Conservation (phyloP, 805 yeast genomes). For the Clavispora asparagi region DNA sequence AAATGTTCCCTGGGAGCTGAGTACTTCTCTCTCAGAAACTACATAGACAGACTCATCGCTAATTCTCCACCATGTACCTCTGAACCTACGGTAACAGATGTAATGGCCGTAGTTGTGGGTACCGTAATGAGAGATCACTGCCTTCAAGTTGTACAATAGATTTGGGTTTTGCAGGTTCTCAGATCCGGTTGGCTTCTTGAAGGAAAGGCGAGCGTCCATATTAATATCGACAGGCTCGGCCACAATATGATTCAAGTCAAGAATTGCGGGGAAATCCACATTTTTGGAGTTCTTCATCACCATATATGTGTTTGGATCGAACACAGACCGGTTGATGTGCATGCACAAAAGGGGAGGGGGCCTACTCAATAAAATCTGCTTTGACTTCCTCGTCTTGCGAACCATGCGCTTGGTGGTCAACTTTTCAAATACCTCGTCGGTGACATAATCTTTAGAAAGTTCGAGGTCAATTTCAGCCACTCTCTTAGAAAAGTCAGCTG, state of each 20-base stretch:
- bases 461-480: slow-evolving; percentile 37
- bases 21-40: slow-evolving; percentile 75
- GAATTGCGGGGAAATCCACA: slow-evolving; percentile 66
- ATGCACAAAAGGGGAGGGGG: slow-evolving; percentile 81
- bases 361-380: slow-evolving; percentile 72
- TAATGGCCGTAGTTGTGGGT: slow-evolving; percentile 98
- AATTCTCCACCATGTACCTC: slow-evolving; percentile 94
- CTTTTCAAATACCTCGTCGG: slow-evolving; percentile 71
- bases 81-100: slow-evolving; percentile 73
- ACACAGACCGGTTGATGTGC: slow-evolving; percentile 90
- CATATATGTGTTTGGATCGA: slow-evolving; percentile 79
- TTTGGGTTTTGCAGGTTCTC: slow-evolving; percentile 8
- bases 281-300: slow-evolving; percentile 80
- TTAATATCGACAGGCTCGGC: slow-evolving; percentile 67
- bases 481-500: slow-evolving; percentile 25
- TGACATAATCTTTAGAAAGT: slow-evolving; percentile 60
- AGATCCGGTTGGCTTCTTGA: slow-evolving; percentile 51
- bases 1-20: slow-evolving; percentile 79
- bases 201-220: slow-evolving; percentile 72
- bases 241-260: slow-evolving; percentile 66
- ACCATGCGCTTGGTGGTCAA: slow-evolving; percentile 72
- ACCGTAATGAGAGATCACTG: slow-evolving; percentile 90
- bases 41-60: slow-evolving; percentile 85
- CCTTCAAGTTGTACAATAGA: slow-evolving; percentile 64
- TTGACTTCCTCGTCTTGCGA: slow-evolving; percentile 72